phyloP scores from a whole-genome alignment of 1,139 yeast species.

The Schizosaccharomyces versatilis region DNA sequence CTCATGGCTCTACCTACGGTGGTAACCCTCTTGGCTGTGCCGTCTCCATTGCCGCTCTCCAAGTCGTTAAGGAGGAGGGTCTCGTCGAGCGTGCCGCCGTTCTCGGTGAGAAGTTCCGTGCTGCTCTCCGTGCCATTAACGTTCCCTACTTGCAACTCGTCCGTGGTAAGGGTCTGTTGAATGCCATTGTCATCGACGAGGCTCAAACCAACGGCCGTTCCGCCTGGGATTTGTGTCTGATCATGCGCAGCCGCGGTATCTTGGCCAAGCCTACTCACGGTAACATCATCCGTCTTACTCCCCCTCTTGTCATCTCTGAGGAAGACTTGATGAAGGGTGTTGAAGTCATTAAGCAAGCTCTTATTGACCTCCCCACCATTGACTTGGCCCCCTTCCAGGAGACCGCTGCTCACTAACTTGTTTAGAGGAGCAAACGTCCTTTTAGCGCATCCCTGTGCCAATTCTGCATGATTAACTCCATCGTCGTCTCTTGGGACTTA shows the following conservation, averaged over 20 bases:
- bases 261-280: slow-evolving; percentile 95
- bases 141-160: slow-evolving; percentile 57
- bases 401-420: background rate
- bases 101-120: slow-evolving; percentile 49
- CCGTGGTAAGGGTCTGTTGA: slow-evolving; percentile 74
- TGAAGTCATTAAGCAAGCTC: slow-evolving; percentile 41
- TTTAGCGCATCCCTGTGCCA: too few relatives aligned
- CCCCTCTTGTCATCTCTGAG: slow-evolving; percentile 78
- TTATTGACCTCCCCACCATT: slow-evolving; percentile 37
- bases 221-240: slow-evolving; percentile 87
- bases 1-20: slow-evolving; percentile 95
- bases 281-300: slow-evolving; percentile 84
- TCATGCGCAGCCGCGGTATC: slow-evolving; percentile 74
- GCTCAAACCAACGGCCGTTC: slow-evolving; percentile 67
- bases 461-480: too few relatives aligned
- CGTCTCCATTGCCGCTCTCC: slow-evolving; percentile 82
- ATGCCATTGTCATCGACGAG: slow-evolving; percentile 81
- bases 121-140: slow-evolving; percentile 43
- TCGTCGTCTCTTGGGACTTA: too few relatives aligned
- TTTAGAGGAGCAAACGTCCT: too few relatives aligned
- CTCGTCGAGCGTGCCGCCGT: slow-evolving; percentile 56
- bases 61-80: slow-evolving; percentile 72
- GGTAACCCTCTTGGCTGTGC: slow-evolving; percentile 92
- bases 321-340: slow-evolving; percentile 71
- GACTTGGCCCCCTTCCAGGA: slow-evolving; percentile 5